Evolutionary conservation across 164 flowering plant genomes (phyloP).

Genomic region (Cinnamomum micranthum): DNA sequence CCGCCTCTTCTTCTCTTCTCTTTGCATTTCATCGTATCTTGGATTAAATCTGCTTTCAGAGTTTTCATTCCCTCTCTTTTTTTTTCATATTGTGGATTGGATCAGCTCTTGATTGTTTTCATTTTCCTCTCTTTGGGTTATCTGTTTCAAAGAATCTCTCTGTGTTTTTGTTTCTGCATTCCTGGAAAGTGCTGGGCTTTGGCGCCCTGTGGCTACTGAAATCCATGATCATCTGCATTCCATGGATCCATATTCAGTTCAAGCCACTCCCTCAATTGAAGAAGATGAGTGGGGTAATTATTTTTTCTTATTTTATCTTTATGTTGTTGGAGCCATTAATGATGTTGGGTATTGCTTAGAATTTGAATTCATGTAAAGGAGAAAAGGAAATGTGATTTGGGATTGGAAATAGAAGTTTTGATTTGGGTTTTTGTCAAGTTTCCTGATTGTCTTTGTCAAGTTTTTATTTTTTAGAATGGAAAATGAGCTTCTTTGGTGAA

Average conservation of each 20-base stretch:
- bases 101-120: background rate
- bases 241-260: slow-evolving; percentile 58
- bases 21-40: no score
- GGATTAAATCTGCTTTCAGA: background rate
- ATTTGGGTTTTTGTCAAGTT: background rate
- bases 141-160: background rate
- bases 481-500: background rate
- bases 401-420: background rate
- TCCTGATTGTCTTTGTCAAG: background rate
- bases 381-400: background rate
- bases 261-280: slow-evolving; percentile 43
- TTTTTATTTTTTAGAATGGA: background rate
- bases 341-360: background rate
- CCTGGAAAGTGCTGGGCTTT: slow-evolving; percentile 35
- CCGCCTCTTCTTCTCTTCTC: no score
- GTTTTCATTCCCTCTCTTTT: background rate
- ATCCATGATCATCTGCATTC: slow-evolving; percentile 57
- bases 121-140: background rate
- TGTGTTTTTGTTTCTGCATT: slow-evolving; percentile 3
- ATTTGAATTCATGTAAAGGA: background rate
- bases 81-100: background rate
- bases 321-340: background rate
- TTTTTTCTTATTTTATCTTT: background rate
- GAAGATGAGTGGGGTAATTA: slow-evolving; percentile 77
- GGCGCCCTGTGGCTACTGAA: slow-evolving; percentile 42